These are phyloP conservation scores for Yueomyces sinensis DNA, from an alignment of 805 yeast species.

Conservation along the genomic window DNA sequence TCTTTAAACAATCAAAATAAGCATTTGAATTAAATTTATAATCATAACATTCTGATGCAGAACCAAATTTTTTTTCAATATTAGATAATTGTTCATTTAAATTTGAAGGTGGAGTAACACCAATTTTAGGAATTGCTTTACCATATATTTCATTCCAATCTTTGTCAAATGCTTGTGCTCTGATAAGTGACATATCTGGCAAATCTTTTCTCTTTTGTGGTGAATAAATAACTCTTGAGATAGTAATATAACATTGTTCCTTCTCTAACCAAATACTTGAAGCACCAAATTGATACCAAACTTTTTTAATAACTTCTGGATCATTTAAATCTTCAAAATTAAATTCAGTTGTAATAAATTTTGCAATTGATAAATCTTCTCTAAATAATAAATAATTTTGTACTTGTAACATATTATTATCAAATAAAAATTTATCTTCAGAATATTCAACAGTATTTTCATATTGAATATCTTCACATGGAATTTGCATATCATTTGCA, in stretches of 20 bases:
- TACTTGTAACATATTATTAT: no score
- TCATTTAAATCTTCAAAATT: no score
- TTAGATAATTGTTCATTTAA: constrained; percentile 1
- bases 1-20: constrained; percentile 13
- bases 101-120: constrained; percentile 1
- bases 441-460: no score
- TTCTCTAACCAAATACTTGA: constrained; percentile 41
- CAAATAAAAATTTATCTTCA: no score
- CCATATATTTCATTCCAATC: neutral
- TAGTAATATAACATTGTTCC: constrained; percentile 37
- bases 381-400: no score
- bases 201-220: constrained; percentile 19
- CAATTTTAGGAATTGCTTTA: constrained; percentile 1
- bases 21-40: constrained; percentile 1
- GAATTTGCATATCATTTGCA: no score
- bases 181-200: neutral
- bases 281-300: constrained; percentile 36
- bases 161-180: constrained; percentile 1
- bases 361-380: no score
- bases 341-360: no score
- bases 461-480: no score
- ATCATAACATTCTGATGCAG: neutral
- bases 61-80: constrained; percentile 1
- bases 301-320: no score
- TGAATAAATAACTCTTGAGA: constrained; percentile 30